phyloP scores from a whole-genome alignment of 768 basidiomycete genomes.

The Asterophora lycoperdoides region DNA sequence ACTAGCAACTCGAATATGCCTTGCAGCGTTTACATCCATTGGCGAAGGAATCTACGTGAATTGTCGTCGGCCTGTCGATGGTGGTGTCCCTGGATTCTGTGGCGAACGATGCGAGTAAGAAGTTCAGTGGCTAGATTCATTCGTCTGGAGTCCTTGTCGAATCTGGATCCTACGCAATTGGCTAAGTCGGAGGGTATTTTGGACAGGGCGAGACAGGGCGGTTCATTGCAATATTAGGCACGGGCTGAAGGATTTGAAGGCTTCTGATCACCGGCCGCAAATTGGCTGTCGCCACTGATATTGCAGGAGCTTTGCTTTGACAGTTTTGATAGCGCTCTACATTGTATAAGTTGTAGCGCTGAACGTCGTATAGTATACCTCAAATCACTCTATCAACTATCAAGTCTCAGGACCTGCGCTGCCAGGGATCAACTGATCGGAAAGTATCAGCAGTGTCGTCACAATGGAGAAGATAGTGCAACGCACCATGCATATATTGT shows the following conservation, averaged over 20 bases:
- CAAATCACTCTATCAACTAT: neutral
- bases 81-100: neutral
- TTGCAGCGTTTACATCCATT: constrained; percentile 1
- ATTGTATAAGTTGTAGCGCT: neutral
- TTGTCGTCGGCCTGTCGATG: neutral
- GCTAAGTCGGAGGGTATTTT: neutral
- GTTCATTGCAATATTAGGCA: constrained; percentile 1
- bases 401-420: constrained; percentile 57
- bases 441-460: neutral
- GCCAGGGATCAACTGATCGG: constrained; percentile 60
- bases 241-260: constrained; percentile 1
- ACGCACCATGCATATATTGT: constrained; percentile 94
- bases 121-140: constrained; percentile 4
- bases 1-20: neutral
- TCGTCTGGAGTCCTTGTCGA: neutral
- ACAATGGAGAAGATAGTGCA: neutral
- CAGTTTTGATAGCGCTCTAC: neutral
- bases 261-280: too few species aligned
- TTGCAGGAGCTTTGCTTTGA: neutral
- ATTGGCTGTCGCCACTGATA: constrained; percentile 1
- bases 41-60: constrained; percentile 4
- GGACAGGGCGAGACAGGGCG: neutral
- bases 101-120: neutral
- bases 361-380: neutral
- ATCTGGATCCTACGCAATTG: neutral